Evolutionary conservation across 495 filamentous ascomycete species (phyloP).

Genomic region (Penicillium ucsense): DNA sequence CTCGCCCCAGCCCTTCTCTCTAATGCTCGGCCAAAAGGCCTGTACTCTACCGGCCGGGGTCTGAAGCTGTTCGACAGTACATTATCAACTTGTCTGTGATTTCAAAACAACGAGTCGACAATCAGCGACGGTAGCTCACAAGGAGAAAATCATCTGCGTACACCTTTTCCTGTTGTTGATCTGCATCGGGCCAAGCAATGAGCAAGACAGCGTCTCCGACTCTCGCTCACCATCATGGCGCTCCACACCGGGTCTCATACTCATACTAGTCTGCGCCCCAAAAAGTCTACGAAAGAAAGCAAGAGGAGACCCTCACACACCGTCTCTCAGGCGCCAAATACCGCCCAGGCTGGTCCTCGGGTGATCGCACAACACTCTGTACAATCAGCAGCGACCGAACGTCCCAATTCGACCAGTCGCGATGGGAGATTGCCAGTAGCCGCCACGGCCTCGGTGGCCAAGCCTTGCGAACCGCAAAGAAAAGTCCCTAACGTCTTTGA

Average conservation of each 20-base stretch:
- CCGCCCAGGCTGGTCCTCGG: constrained; percentile 13
- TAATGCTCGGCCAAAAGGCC: not conserved
- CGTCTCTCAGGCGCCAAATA: constrained; percentile 16
- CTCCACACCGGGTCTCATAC: constrained; percentile 15
- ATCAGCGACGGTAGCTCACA: no score
- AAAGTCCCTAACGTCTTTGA: constrained; percentile 34
- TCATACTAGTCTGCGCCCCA: constrained; percentile 11
- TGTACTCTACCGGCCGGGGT: no score
- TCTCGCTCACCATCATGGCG: constrained; percentile 20
- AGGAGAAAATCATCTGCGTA: no score
- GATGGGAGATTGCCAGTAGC: constrained; percentile 8
- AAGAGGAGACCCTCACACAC: constrained; percentile 21
- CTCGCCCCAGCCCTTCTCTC: constrained; percentile 10
- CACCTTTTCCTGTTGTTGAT: not conserved
- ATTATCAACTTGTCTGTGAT: no score
- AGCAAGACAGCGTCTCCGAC: constrained; percentile 7
- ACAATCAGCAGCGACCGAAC: constrained; percentile 5
- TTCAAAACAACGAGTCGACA: no score
- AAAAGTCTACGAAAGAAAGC: constrained; percentile 25
- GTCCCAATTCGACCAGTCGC: constrained; percentile 10
- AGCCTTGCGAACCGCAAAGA: constrained; percentile 11
- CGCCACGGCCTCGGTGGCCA: constrained; percentile 2
- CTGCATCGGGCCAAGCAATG: constrained; percentile 7
- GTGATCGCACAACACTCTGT: constrained; percentile 12
- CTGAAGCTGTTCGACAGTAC: no score